phyloP scores from a whole-genome alignment of 441 rosid species.

The Dalechampia spathulata region DNA sequence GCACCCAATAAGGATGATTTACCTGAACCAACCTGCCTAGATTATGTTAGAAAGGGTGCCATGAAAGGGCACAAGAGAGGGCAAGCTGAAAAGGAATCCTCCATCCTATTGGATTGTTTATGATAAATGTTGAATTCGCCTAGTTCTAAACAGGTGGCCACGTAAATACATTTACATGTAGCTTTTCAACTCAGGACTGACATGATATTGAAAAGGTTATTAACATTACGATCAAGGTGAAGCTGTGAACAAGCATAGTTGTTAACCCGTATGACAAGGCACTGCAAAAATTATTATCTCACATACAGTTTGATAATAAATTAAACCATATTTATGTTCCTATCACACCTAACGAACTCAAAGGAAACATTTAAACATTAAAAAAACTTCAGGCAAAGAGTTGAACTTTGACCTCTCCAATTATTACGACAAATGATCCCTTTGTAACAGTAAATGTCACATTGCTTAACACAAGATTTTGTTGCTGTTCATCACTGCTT shows the following conservation, averaged over 20 bases:
- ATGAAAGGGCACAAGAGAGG: slow-evolving; percentile 1
- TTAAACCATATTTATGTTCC: slow-evolving; percentile 1
- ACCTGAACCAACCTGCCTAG: slow-evolving; percentile 90
- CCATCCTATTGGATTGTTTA: no score
- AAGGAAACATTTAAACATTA: no score
- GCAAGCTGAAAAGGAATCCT: slow-evolving; percentile 5
- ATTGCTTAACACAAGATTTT: slow-evolving; percentile 47
- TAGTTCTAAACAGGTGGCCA: neutral
- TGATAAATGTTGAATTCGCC: no score
- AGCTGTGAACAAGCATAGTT: neutral
- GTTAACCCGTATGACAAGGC: no score
- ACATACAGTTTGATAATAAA: neutral
- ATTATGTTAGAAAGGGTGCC: slow-evolving; percentile 7
- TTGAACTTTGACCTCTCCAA: slow-evolving; percentile 67
- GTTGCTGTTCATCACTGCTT: slow-evolving; percentile 32
- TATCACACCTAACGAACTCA: neutral
- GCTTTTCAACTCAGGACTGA: neutral
- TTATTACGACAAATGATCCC: slow-evolving; percentile 61
- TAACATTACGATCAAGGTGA: neutral
- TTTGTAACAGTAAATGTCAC: slow-evolving; percentile 55
- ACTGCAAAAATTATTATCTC: no score
- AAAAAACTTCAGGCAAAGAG: slow-evolving; percentile 10
- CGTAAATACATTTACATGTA: neutral
- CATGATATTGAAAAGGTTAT: neutral
- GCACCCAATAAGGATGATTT: slow-evolving; percentile 84